Evolutionary conservation across 352 stramenopile species (phyloP), one percentile per base, ranked within the genome.

Genomic region (Aphanomyces cochlioides): DNA sequence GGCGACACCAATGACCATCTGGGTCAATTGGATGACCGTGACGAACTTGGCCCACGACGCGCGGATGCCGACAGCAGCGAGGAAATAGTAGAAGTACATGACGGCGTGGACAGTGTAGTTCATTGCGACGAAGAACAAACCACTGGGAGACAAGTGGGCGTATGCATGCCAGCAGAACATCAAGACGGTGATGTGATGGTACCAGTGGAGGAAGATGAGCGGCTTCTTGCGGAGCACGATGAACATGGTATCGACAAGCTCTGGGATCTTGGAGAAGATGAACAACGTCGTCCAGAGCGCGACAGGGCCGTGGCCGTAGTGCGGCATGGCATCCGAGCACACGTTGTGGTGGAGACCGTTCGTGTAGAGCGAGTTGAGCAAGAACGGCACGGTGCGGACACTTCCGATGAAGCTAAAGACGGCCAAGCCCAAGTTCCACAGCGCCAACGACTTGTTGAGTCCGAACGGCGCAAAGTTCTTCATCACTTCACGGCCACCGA

Each of bases 191-290:
- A 98, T 94, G 79, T 99, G 96, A 80, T 99, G 96, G 83, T 98
- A 99, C 96, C 96, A 99, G 81, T 99, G 96, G 59, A 99, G 80
- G 75, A 99, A 98, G 75, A 98, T 98, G 48, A 98, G 83, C 57
- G 87, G 87, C 79, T 98, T 98, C 82, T 98, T 98, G 79, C 96
- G 89, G 67, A 98, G 82, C 65, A 99, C 92, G 74, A 99, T 98
- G 81, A 99, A 98, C 36, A 93, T 86, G 36, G 96, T 99, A 78
- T 99, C 96, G 56, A 98, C 67, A 47, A 99, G 86, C 81, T 99
- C 96, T 10, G 90, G 92, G 69, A 84, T 75, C 76, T 95, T 95
- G 72, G 87, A 95, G 72, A 95, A 92, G 76, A 95, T 93, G 72
- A 95, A 95, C 38, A 95, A 74, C 72, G 79, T 90, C 41, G 90